Evolutionary conservation across 2,329 filamentous ascomycete species (phyloP), one percentile per base, ranked within the genome.

Genomic region (Scleromitrula shiraiana): DNA sequence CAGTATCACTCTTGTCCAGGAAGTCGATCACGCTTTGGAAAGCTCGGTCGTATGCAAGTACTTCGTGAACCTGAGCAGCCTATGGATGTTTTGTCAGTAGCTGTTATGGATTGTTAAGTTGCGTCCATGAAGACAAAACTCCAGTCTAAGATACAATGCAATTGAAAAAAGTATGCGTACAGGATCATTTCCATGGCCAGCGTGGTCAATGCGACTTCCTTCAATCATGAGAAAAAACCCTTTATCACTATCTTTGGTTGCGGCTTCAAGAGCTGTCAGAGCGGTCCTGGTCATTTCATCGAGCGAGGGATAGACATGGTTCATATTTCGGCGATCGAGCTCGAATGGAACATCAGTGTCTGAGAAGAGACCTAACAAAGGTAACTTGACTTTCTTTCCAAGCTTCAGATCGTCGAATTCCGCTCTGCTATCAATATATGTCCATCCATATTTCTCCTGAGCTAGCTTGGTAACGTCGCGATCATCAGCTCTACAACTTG

Each of bases 151-250:
- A 12, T 9, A 30, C 29, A 30, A 30, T 4, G 10, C 4, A 30
- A 30, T 10, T 3, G 29, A 12, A 3, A 30, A 30, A 14, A 30
- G 3, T 30, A 38, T 38, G 42, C 45, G 32, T 36, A 48, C 86
- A 0, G 87, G 86, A 59, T 93, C 87, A 58, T 93, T 93, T 54
- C 77, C 78, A 63, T 93, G 87, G 6, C 89, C 93, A 4, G 93
- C 91, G 64, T 98, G 93, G 62, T 98, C 93, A 59, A 98, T 97
- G 35, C 93, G 78, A 59, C 88, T 95, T 4, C 90, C 93, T 67
- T 98, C 93, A 52, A 98, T 94, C 91, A 98, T 95, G 59, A 98
- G 73, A 69, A 98, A 98, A 73, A 97, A 98, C 4, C 93, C 93
- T 67, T 94, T 82, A 35, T 97, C 88, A 53, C 79, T 88, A 62